Conservation (phyloP, 177 flowering plant species). For the Vitis hybrid region DNA sequence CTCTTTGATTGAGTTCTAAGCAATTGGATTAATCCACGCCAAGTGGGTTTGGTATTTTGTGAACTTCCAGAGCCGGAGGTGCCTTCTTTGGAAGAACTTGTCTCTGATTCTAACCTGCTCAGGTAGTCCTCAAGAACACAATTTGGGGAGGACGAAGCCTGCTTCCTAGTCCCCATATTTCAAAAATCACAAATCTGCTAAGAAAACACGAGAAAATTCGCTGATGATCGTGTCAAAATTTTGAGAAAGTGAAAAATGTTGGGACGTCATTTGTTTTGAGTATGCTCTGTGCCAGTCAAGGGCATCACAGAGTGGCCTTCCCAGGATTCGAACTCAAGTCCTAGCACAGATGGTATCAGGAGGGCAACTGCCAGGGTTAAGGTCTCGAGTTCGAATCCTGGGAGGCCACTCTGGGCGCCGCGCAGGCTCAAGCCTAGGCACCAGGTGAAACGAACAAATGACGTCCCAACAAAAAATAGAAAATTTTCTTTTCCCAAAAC, state of each 20-base stretch:
- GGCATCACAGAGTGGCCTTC: no score
- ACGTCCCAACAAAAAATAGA: neutral
- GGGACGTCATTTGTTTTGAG: no score
- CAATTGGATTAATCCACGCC: slow-evolving; percentile 22
- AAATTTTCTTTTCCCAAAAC: neutral
- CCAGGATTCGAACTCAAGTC: no score
- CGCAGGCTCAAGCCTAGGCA: no score
- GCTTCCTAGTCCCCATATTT: slow-evolving; percentile 26
- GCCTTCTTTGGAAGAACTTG: slow-evolving; percentile 29
- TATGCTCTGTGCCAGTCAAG: no score
- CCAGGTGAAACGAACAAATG: no score
- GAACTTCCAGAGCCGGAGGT: slow-evolving; percentile 12
- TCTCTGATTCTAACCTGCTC: slow-evolving; percentile 40
- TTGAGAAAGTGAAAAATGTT: neutral
- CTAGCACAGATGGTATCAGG: no score
- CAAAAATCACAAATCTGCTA: neutral
- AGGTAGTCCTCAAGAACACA: slow-evolving; percentile 55
- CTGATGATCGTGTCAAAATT: neutral
- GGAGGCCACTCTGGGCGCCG: no score
- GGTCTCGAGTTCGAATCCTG: no score
- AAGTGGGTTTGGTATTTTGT: slow-evolving; percentile 11
- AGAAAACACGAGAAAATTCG: neutral
- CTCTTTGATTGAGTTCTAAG: slow-evolving; percentile 23
- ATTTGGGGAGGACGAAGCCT: slow-evolving; percentile 31
- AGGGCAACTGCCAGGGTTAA: no score